These are phyloP conservation scores for Cladobotryum mycophilum DNA, from an alignment of 2,329 filamentous ascomycete species.

Conservation along the genomic window DNA sequence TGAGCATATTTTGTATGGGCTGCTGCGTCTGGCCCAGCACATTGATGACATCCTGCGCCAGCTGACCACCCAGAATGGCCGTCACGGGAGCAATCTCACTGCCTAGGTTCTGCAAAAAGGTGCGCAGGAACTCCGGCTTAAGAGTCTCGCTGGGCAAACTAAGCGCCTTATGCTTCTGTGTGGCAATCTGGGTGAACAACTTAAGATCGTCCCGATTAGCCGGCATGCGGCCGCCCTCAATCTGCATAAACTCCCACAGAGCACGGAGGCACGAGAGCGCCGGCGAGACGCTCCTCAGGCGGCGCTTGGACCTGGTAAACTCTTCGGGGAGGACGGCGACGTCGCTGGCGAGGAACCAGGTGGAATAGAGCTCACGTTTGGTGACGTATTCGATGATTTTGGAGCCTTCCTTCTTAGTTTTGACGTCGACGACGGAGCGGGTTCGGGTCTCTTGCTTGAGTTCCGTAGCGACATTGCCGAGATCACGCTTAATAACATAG, in stretches of 20 bases:
- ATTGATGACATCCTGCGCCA: slow-evolving; percentile 97
- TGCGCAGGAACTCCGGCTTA: slow-evolving; percentile 65
- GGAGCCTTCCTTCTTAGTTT: slow-evolving; percentile 59
- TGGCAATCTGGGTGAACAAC: slow-evolving; percentile 70
- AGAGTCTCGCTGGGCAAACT: slow-evolving; percentile 63
- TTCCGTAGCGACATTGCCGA: slow-evolving; percentile 64
- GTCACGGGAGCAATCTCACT: slow-evolving; percentile 81
- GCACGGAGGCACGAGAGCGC: slow-evolving; percentile 81
- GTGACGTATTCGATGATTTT: slow-evolving; percentile 80
- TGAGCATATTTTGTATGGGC: slow-evolving; percentile 88
- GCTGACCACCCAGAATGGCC: slow-evolving; percentile 80
- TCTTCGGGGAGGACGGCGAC: slow-evolving; percentile 65
- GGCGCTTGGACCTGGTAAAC: slow-evolving; percentile 59
- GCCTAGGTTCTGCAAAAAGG: slow-evolving; percentile 80
- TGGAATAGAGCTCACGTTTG: slow-evolving; percentile 86
- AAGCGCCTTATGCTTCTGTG: slow-evolving; percentile 69
- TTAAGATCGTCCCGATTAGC: slow-evolving; percentile 60
- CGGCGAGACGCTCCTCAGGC: slow-evolving; percentile 71
- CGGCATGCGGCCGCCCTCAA: slow-evolving; percentile 48
- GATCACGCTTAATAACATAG: slow-evolving; percentile 80
- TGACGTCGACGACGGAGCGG: slow-evolving; percentile 65
- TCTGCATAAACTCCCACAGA: slow-evolving; percentile 72
- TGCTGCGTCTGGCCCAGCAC: slow-evolving; percentile 87
- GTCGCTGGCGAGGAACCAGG: slow-evolving; percentile 76
- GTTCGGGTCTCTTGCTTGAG: slow-evolving; percentile 66